Base-by-base conservation (phyloP, 2,329 filamentous ascomycete species). In the Fusarium zealandicum region DNA sequence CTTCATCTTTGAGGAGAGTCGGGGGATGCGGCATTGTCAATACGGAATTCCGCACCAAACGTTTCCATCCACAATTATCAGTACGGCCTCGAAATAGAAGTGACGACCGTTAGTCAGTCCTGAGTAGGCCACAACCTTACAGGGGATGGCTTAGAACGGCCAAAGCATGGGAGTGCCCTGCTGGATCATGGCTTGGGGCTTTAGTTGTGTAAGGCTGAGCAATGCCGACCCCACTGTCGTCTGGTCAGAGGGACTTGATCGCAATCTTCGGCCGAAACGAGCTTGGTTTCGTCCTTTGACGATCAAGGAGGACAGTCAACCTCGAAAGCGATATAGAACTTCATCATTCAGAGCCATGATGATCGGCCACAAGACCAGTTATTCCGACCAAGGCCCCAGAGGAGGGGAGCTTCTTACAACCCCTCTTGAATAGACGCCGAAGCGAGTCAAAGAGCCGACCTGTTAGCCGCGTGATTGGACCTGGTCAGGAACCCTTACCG, bases 391-490 rank as follows among this genome's bases (percentile, higher is more conserved):
- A 60, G 48, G 32, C 54, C 31, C 45, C 51, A 50, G 38, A 33
- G 45, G 48, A 55, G 59, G 57, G 49, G 43, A 33, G 17, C 42
- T 39, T 33, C 20, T 37, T 30, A 41, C 22, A 39, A 48, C 11
- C 57, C 59, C 53, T 64, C 60, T 57, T 51, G 57, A 61, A 69
- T 71, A 71, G 65, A 71, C 69, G 69, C 69, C 68, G 57, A 49
- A 33, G 59, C 39, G 40, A 59, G 59, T 58, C 59, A 62, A 64
- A 70, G 65, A 67, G 61, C 61, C 65, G 64, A 70, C 64, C 45
- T 47, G 33, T 56, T 61, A 62, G 59, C 54, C 52, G 60, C 62
- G 60, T 70, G 69, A 70, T 71, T 71, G 69, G 67, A 45, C 58
- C 48, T 55, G 39, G 35, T 35, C 38, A 33, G 36, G 50, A 57